Conservation (phyloP, 1,284 basidiomycete genomes). For the Schizophyllum commune region DNA sequence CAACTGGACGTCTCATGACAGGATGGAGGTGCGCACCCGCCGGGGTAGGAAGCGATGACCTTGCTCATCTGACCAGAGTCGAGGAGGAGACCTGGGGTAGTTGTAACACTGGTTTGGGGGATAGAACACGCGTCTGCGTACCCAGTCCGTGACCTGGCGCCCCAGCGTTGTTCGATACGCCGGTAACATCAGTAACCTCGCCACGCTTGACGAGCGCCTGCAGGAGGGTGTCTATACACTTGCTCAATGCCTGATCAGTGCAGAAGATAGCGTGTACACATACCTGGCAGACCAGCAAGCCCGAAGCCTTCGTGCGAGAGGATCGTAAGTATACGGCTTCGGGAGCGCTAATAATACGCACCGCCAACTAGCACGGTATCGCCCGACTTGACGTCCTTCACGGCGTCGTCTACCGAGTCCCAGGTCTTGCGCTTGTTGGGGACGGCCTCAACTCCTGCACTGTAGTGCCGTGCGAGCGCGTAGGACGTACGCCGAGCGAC, state of each 20-base stretch:
- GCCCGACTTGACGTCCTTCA: slow-evolving; percentile 77
- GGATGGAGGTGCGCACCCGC: slow-evolving; percentile 47
- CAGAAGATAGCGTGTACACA: slow-evolving; percentile 5
- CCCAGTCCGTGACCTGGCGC: slow-evolving; percentile 73
- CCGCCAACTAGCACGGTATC: slow-evolving; percentile 77
- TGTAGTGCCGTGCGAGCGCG: background rate
- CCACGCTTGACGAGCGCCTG: slow-evolving; percentile 68
- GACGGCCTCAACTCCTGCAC: background rate
- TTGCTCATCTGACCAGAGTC: slow-evolving; percentile 75
- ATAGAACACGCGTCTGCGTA: slow-evolving; percentile 23
- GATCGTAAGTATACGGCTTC: slow-evolving; percentile 2
- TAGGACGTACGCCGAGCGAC: background rate
- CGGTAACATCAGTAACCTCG: slow-evolving; percentile 70
- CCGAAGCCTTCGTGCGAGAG: slow-evolving; percentile 59
- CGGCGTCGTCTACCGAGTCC: slow-evolving; percentile 71
- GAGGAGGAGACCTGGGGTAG: slow-evolving; percentile 63
- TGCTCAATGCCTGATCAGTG: background rate
- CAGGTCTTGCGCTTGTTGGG: slow-evolving; percentile 64
- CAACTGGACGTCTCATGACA: background rate
- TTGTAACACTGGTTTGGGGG: background rate
- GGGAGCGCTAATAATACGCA: slow-evolving; percentile 25
- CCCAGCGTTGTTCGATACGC: slow-evolving; percentile 89
- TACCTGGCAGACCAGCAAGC: slow-evolving; percentile 68
- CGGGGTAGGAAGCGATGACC: slow-evolving; percentile 85
- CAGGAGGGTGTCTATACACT: slow-evolving; percentile 68